Evolutionary conservation across 2,329 filamentous ascomycete species (phyloP).

Genomic region (Fusarium decemcellulare): DNA sequence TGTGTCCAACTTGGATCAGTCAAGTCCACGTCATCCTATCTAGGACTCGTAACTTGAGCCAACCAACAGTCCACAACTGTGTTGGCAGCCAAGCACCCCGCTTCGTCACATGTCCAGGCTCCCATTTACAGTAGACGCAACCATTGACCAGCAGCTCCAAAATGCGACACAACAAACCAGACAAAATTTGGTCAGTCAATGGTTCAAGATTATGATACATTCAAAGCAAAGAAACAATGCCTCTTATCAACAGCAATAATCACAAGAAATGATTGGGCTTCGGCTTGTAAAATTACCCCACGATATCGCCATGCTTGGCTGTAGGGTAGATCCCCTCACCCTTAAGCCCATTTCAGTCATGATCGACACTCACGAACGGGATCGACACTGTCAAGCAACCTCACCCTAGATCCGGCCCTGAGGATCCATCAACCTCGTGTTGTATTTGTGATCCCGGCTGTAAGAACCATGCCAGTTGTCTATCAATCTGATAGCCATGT

Average conservation of each 20-base stretch:
- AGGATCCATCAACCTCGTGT: neutral
- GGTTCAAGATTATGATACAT: too few species aligned
- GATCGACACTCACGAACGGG: neutral
- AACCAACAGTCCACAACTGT: neutral
- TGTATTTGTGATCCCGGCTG: neutral
- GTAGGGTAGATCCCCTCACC: neutral
- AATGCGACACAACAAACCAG: too few species aligned
- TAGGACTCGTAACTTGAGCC: neutral
- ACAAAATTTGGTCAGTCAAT: too few species aligned
- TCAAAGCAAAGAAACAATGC: too few species aligned
- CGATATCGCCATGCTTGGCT: neutral
- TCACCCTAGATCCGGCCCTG: neutral
- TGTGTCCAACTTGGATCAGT: too few species aligned
- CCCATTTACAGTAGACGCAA: too few species aligned
- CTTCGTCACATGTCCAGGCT: neutral
- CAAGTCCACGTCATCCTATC: constrained; percentile 4
- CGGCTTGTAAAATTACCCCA: too few species aligned
- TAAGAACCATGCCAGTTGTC: too few species aligned
- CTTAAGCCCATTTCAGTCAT: neutral
- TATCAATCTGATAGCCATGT: neutral
- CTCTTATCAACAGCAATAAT: too few species aligned
- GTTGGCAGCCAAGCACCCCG: neutral
- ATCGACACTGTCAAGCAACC: neutral
- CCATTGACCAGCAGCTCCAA: too few species aligned
- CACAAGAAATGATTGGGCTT: too few species aligned